Base-by-base conservation (phyloP, 1,284 basidiomycete species). In the Cryptococcus sp. region DNA sequence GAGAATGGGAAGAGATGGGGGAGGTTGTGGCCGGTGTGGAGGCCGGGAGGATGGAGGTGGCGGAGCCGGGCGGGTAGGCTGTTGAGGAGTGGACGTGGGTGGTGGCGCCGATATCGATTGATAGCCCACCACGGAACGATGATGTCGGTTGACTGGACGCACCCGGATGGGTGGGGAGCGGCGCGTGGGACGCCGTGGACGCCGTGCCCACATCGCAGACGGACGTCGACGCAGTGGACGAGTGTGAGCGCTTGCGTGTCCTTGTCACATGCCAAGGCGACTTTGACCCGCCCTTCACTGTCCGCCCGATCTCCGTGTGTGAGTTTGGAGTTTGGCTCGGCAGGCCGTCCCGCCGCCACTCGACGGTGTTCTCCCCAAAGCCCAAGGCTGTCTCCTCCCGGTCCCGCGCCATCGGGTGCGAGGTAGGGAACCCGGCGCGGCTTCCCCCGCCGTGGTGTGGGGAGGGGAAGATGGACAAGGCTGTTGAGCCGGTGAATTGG, bases 51-150 rank as follows among this genome's bases (percentile, higher is more conserved):
- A 53, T 24, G 28, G 60, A 59, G 7, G 54, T 53, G 16, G 54
- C 56, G 4, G 55, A 38, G 20, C 33, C 44, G 18, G 51, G 37
- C 6, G 48, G 37, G 33, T 46, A 48, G 49, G 55, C 50, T 23
- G 53, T 62, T 4, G 9, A 33, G 28, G 28, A 4, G 28, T 33
- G 28, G 28, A 33, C 28, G 28, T 33, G 28, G 28, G 28, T 9
- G 28, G 28, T 9, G n/a, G 56, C 58, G 4, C 61, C 62, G 18
- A 68, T 49, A 33, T 66, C 64, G 13, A 65, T 56, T 1, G 52
- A 52, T 9, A 61, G 53, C 20, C 62, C 63, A 4, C 61, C 63
- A 11, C 56, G 53, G 48, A 52, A 56, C 2, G 59, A 46, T 33
- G 59, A 46, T 33, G 28, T 33, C 28, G 28, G 28, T 33, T 9